A percentile compares a stretch with the other conserved stretches of the same genome.
These are phyloP conservation scores for Gossypium schwendimanii DNA, from an alignment of 441 rosid genomes.

Conservation along the genomic window DNA sequence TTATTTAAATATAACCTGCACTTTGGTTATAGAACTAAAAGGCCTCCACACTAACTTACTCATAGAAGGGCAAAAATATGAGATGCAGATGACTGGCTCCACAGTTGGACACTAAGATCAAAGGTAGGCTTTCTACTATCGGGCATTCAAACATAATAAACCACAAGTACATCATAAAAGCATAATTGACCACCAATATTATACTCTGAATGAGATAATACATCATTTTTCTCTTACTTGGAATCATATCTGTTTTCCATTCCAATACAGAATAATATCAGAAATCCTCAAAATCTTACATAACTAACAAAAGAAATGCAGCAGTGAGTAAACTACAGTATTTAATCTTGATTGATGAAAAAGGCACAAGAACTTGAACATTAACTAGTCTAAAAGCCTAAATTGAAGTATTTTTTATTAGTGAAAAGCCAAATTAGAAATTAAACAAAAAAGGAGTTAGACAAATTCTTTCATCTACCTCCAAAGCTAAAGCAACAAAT, in stretches of 20 bases:
- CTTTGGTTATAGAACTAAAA: too few relatives aligned
- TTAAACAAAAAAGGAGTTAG: background rate
- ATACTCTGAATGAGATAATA: slow-evolving; percentile 37
- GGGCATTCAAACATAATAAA: slow-evolving; percentile 56
- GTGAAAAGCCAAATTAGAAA: too few relatives aligned
- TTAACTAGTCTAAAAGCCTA: too few relatives aligned
- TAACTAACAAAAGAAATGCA: too few relatives aligned
- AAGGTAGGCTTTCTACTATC: slow-evolving; percentile 65
- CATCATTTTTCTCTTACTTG: slow-evolving; percentile 51
- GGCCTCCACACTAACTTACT: slow-evolving; percentile 32
- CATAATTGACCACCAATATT: slow-evolving; percentile 48
- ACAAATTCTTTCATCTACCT: slow-evolving; percentile 50
- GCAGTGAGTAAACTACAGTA: too few relatives aligned
- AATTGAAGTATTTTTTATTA: too few relatives aligned
- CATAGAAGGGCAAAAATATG: slow-evolving; percentile 79
- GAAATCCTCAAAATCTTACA: background rate
- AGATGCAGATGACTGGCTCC: slow-evolving; percentile 95
- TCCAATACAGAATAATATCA: slow-evolving; percentile 17
- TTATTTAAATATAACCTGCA: too few relatives aligned
- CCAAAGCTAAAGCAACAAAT: slow-evolving; percentile 87
- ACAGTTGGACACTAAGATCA: slow-evolving; percentile 77
- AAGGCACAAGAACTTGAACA: too few relatives aligned
- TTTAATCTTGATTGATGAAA: too few relatives aligned
- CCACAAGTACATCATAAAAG: slow-evolving; percentile 82
- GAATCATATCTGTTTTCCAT: slow-evolving; percentile 63